Conservation (phyloP, 2,329 filamentous ascomycete species). For the Exophiala aquamarina region DNA sequence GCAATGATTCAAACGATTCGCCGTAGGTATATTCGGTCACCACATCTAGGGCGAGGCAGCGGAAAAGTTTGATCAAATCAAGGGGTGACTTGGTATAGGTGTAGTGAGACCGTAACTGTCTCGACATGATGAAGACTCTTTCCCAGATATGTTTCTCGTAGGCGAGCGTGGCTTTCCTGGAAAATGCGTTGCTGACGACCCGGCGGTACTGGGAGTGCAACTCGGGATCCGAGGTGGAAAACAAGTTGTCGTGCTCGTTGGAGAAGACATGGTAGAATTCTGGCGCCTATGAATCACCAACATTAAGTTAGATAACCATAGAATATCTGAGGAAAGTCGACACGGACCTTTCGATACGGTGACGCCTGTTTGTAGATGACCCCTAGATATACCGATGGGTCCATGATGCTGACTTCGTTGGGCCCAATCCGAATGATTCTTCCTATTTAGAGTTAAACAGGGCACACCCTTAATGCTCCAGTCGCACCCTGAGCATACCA, state of each 20-base stretch:
- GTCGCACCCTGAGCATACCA: background rate
- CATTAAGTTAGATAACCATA: no score
- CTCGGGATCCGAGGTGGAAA: constrained; percentile 25
- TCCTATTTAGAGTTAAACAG: background rate
- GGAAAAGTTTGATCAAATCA: background rate
- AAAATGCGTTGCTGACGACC: constrained; percentile 5
- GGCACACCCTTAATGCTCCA: no score
- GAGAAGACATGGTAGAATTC: constrained; percentile 1
- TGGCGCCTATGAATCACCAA: background rate
- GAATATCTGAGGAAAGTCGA: no score
- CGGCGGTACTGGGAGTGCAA: constrained; percentile 26
- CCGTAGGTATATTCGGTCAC: constrained; percentile 2
- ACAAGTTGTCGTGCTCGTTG: background rate
- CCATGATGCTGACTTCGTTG: background rate
- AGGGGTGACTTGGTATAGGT: background rate
- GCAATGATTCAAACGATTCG: background rate
- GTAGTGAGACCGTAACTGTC: background rate
- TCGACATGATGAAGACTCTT: background rate
- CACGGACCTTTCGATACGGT: background rate
- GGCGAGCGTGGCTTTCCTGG: constrained; percentile 2
- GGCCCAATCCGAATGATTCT: background rate
- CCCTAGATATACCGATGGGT: background rate
- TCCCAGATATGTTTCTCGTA: constrained; percentile 1
- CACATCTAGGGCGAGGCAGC: constrained; percentile 1
- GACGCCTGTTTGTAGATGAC: background rate